Evolutionary conservation across 2,329 filamentous ascomycete species (phyloP).

Genomic region (Ceratocystis huliohia): DNA sequence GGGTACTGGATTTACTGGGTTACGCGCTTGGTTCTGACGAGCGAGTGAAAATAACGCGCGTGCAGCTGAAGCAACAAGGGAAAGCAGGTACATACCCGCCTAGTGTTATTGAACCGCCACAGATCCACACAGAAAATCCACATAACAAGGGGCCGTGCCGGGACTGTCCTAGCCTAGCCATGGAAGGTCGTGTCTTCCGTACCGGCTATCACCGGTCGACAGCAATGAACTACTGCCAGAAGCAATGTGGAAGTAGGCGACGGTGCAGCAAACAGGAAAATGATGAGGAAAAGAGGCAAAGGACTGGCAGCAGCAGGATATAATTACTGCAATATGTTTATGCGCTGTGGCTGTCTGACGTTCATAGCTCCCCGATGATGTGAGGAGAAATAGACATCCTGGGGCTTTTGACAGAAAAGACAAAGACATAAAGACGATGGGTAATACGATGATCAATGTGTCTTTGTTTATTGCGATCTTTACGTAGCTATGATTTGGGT

Average conservation of each 20-base stretch:
- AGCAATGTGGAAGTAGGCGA: background rate
- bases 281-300: background rate
- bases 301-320: background rate
- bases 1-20: background rate
- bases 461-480: background rate
- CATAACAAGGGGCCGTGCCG: background rate
- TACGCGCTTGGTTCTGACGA: background rate
- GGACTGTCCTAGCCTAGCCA: background rate
- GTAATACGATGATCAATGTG: background rate
- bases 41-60: background rate
- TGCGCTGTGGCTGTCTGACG: background rate
- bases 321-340: background rate
- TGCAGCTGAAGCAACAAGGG: background rate
- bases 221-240: background rate
- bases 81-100: background rate
- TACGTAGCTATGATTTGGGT: background rate
- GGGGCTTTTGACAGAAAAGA: background rate
- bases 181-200: background rate
- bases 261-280: background rate
- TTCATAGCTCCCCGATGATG: background rate
- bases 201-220: background rate
- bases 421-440: background rate
- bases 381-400: constrained; percentile 1
- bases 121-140: background rate
- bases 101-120: background rate